phyloP scores from a whole-genome alignment of 2,329 filamentous ascomycete genomes.

The Keithomyces neogunnii region DNA sequence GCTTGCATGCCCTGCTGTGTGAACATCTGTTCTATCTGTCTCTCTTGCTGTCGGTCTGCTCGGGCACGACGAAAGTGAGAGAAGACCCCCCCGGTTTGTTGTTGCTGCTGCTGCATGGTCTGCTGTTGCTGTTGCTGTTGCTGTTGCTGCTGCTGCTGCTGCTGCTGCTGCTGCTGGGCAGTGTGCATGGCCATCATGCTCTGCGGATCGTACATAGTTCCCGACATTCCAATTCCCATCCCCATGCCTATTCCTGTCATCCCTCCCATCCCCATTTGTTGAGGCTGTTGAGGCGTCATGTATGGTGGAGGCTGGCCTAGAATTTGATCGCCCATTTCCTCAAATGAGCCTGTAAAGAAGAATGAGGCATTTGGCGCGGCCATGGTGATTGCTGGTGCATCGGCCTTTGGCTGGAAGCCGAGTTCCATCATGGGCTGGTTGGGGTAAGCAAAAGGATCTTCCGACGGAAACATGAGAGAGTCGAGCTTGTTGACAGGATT shows the following conservation, averaged over 20 bases:
- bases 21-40: conserved; percentile 42
- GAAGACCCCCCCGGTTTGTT: conserved; percentile 20
- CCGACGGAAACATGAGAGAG: conserved; percentile 72
- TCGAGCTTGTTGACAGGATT: conserved; percentile 60
- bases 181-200: conserved; percentile 32
- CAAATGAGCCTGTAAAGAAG: conserved; percentile 44
- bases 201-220: conserved; percentile 35
- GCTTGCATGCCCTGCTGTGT: conserved; percentile 35
- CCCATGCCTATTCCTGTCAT: no score
- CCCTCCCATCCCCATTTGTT: conserved; percentile 30
- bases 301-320: conserved; percentile 65
- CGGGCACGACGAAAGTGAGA: conserved; percentile 17
- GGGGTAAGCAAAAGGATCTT: conserved; percentile 71
- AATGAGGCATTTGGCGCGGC: conserved; percentile 33
- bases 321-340: conserved; percentile 66
- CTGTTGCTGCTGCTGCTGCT: conserved; percentile 11
- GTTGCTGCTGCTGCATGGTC: conserved; percentile 10
- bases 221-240: no score
- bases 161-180: conserved; percentile 14
- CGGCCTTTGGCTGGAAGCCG: conserved; percentile 29
- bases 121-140: conserved; percentile 12
- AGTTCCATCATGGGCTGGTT: conserved; percentile 64
- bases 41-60: conserved; percentile 22
- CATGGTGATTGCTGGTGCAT: conserved; percentile 22
- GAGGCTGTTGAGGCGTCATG: conserved; percentile 46